phyloP scores from a whole-genome alignment of 176 grass and related monocot species.

The Phragmites australis region DNA sequence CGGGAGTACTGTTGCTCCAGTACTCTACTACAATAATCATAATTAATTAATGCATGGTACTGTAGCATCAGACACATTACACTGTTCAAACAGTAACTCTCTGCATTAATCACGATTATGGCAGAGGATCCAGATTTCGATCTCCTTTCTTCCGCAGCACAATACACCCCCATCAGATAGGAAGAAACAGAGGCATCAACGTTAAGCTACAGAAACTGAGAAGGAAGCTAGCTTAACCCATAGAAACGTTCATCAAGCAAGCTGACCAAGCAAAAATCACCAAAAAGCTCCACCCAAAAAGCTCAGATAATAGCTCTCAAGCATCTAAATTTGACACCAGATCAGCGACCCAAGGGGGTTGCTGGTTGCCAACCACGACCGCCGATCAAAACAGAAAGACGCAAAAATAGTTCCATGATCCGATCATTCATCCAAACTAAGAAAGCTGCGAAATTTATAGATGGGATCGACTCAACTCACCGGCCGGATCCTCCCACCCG shows the following conservation, averaged over 20 bases:
- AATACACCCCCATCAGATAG: background rate
- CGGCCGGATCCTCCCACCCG: slow-evolving; percentile 41
- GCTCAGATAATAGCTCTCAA: background rate
- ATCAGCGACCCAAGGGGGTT: background rate
- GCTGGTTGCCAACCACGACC: background rate
- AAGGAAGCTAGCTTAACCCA: background rate
- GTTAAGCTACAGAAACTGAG: background rate
- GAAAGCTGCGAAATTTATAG: background rate
- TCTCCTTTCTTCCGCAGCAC: background rate
- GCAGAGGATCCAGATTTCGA: background rate
- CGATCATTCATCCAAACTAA: background rate
- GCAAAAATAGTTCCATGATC: background rate
- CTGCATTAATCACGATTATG: no score
- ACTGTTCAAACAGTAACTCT: no score
- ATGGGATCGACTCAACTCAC: slow-evolving; percentile 28
- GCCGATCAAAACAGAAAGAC: background rate
- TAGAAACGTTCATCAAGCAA: background rate
- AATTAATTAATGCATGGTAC: no score
- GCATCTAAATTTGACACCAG: slow-evolving; percentile 10
- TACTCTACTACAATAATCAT: no score
- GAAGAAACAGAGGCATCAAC: background rate
- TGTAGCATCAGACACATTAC: no score
- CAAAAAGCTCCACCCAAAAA: background rate
- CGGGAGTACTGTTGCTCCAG: no score
- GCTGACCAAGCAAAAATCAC: background rate